These are phyloP conservation scores for Auricularia auricula-judae DNA, from an alignment of 768 basidiomycete species.

Conservation along the genomic window DNA sequence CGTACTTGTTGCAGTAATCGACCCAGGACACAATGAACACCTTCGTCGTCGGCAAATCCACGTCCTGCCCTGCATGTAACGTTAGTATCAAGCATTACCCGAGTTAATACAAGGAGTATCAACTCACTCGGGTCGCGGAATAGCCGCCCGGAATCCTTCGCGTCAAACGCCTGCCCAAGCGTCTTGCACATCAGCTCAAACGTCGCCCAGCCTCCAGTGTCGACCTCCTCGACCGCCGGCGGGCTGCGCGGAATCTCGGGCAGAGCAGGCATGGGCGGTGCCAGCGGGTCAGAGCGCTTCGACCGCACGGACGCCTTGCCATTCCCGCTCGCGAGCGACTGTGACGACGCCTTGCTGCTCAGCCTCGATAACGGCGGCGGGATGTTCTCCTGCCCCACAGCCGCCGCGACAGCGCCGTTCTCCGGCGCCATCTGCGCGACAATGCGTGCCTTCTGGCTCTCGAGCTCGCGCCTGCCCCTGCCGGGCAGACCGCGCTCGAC, in stretches of 20 bases:
- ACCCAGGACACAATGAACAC: constrained; percentile 99
- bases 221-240: not conserved
- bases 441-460: constrained; percentile 85
- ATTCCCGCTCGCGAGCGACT: not conserved
- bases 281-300: not conserved
- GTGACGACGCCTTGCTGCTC: not conserved
- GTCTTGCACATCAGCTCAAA: constrained; percentile 46
- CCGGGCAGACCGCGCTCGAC: constrained; percentile 22
- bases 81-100: not conserved
- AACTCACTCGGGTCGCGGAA: constrained; percentile 52
- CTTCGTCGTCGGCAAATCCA: constrained; percentile 45
- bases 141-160: constrained; percentile 47
- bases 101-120: not conserved
- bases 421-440: constrained; percentile 80
- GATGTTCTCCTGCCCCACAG: constrained; percentile 22
- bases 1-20: constrained; percentile 98
- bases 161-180: constrained; percentile 53
- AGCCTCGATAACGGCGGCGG: constrained; percentile 12
- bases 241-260: not conserved
- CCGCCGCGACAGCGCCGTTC: constrained; percentile 19
- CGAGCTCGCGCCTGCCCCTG: constrained; percentile 54
- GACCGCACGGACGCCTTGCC: not conserved
- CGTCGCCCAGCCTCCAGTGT: not conserved
- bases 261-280: not conserved
- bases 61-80: constrained; percentile 23